Conservation (phyloP, 2,329 filamentous ascomycete species). For the Gaeumannomyces tritici region DNA sequence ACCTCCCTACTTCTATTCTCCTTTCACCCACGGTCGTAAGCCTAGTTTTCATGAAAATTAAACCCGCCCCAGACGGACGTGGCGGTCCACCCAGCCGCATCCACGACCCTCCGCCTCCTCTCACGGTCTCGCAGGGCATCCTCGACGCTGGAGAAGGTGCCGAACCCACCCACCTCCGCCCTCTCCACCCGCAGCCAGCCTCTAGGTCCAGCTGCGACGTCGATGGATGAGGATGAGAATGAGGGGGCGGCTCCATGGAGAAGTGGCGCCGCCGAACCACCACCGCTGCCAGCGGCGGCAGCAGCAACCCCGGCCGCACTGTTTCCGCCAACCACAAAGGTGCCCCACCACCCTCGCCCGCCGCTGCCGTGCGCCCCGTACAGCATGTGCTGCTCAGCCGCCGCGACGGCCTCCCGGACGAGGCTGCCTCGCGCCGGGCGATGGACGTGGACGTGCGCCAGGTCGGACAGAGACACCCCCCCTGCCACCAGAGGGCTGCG, state of each 20-base stretch:
- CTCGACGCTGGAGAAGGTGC: conserved; percentile 26
- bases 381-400: conserved; percentile 37
- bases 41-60: conserved; percentile 18
- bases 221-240: conserved; percentile 9
- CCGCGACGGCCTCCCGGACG: conserved; percentile 23
- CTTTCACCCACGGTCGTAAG: no score
- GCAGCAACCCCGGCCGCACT: conserved; percentile 15
- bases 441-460: conserved; percentile 42
- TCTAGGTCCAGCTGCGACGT: conserved; percentile 28
- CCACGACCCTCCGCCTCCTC: conserved; percentile 27
- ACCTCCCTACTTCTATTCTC: no score
- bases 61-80: conserved; percentile 41
- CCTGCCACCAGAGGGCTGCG: neutral
- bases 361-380: conserved; percentile 36
- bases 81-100: conserved; percentile 34
- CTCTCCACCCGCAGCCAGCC: conserved; percentile 46
- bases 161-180: conserved; percentile 28
- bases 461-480: conserved; percentile 19
- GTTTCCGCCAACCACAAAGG: conserved; percentile 37
- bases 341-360: conserved; percentile 47
- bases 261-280: neutral
- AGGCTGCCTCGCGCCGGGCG: conserved; percentile 22
- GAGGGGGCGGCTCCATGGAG: conserved; percentile 16
- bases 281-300: no score
- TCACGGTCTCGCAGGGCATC: conserved; percentile 34